These are phyloP conservation scores for Mycena olivaceomarginata DNA, from an alignment of 768 basidiomycete genomes.

Conservation along the genomic window DNA sequence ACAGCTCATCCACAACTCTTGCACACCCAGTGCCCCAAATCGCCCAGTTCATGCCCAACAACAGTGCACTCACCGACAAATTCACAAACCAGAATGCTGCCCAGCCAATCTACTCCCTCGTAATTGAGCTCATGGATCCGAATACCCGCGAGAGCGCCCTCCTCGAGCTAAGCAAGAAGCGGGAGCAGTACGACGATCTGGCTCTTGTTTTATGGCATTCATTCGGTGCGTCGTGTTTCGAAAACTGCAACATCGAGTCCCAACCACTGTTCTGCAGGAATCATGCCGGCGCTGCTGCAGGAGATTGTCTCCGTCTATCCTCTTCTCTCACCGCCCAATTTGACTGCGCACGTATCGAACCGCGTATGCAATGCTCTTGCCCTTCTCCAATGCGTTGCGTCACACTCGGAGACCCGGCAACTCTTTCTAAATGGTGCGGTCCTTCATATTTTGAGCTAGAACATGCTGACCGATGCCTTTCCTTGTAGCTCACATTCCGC, in stretches of 20 bases:
- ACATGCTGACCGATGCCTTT: neutral
- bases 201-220: conserved; percentile 99
- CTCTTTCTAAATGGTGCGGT: conserved; percentile 93
- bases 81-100: too few relatives aligned
- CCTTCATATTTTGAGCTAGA: neutral
- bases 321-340: conserved; percentile 93
- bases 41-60: conserved; percentile 62
- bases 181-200: conserved; percentile 99
- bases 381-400: conserved; percentile 97
- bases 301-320: conserved; percentile 99
- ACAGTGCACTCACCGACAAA: conserved; percentile 51
- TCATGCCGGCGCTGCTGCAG: conserved; percentile 97
- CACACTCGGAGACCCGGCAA: conserved; percentile 96
- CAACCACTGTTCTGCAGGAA: conserved; percentile 71
- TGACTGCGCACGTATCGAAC: conserved; percentile 98
- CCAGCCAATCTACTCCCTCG: conserved; percentile 84
- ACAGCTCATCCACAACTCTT: conserved; percentile 77
- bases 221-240: conserved; percentile 78
- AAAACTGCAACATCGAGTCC: neutral
- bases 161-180: conserved; percentile 97
- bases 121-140: conserved; percentile 91
- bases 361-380: conserved; percentile 99
- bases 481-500: conserved; percentile 93
- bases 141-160: conserved; percentile 92
- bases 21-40: conserved; percentile 74